Base-by-base conservation (phyloP, 2,329 filamentous ascomycete species). In the Teratosphaeria epicoccoides region DNA sequence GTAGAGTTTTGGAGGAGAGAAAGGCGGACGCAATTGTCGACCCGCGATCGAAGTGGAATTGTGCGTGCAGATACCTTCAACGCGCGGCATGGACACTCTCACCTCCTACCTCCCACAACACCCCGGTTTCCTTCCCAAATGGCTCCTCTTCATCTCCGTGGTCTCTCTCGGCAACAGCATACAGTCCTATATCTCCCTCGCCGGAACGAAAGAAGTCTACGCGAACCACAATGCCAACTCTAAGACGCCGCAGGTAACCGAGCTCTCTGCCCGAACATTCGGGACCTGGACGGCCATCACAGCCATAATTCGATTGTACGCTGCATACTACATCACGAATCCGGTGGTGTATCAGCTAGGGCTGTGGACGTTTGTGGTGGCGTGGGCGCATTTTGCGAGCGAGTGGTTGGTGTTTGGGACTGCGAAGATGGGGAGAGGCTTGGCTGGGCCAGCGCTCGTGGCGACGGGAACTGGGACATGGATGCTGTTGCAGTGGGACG, bases 171-270 rank as follows among this genome's bases (percentile, higher is more conserved):
- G 81, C 63, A 98, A 98, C 76, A 85, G 83, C 29, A 67, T 94
- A 46, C 90, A 96, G 75, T 82, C 87, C 66, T 94, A 95, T 71
- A 64, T 74, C 29, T 94, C 88, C 17, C 77, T 90, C 3, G 77
- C 83, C 68, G 94, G 87, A 72, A 89, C 89, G 6, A 82, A 84
- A n/a, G 85, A 88, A 68, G 81, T 97, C 65, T 98, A 97, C 76
- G 81, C 84, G 60, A 82, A 82, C 69, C 72, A 49, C 68, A 37
- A 65, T 69, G 26, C 46, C 58, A 69, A 68, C 9, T 62, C 70
- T 46, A 68, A 72, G 49, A 63, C 66, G 45, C 11, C 47, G 44
- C 24, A 51, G 52, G 80, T 88, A 51, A 90, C 87, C 5, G 81
- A 85, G 4, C 80, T 95, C 25, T 84, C 83, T 10, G 83, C 83